Evolutionary conservation across 148 eudicot species (phyloP), one percentile per base, ranked within the genome.

Genomic region (Rhododendron griersonianum): DNA sequence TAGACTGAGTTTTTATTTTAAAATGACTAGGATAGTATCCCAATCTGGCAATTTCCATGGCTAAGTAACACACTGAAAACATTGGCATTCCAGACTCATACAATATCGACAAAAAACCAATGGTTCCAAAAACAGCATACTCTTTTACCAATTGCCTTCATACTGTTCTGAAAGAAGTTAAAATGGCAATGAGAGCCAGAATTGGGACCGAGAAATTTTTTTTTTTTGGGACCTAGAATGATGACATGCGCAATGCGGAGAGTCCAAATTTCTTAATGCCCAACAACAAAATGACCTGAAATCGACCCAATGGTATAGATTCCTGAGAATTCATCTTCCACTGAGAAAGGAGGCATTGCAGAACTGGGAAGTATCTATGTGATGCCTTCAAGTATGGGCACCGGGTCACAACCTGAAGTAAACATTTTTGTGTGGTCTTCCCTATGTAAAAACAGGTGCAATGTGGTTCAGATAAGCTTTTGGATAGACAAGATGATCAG

Each of bases 381-480:
- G 65, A n/a, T 1, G 74, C 35, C 74, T 41, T 77, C 8, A 78
- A n/a, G 15, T 19, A 77, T 41, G 80, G 80, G 51, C 51, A 77
- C 30, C 0, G 6, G 51, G 80, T 15, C 45, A 50, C 28, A 37
- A 55, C 47, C 84, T 35, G 33, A 82, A 23, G 16, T 82, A 23
- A 75, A n/a, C 51, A 84, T 55, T n/a, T 84, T 35, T 85, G 21
- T 78, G 28, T 19, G 75, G 44, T 61, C 39, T 28, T 25, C 83
- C 67, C 39, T 81, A 28, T n/a, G 67, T 59, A 30, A 79, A 39
- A 37, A 61, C 71, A 78, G 53, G 81, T 78, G 47, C 25, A 45
- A 78, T 23, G 25, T 78, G 33, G 2, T 80, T 33, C 45, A 50
- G 11, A 10, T 2, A 33, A 11, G 28, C 67, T 73, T 74, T 33